A percentile compares a stretch with the other conserved stretches of the same genome.
Conservation (phyloP, 805 yeast genomes). For the Saccharomycodes ludwigii region DNA sequence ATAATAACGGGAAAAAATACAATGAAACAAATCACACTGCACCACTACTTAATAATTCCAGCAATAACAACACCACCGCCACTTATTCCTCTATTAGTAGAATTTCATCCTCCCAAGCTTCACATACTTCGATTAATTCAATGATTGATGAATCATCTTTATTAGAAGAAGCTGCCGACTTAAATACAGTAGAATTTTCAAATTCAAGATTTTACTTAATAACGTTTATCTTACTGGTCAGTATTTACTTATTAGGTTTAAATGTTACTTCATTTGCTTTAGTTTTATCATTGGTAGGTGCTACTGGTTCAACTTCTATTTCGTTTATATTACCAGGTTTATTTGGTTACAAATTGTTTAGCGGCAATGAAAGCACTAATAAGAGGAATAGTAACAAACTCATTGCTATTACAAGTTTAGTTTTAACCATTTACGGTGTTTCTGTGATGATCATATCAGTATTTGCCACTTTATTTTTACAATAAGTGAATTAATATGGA, state of each 20-base stretch:
- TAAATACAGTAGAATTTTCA: conserved; percentile 9
- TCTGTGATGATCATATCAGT: conserved; percentile 55
- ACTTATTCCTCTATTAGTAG: conserved; percentile 2
- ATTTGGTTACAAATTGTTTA: conserved; percentile 65
- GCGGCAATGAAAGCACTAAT: conserved; percentile 25
- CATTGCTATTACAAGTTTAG: conserved; percentile 31
- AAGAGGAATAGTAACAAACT: conserved; percentile 17
- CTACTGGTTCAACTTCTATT: conserved; percentile 86
- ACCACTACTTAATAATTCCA: conserved; percentile 1
- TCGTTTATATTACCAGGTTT: conserved; percentile 85
- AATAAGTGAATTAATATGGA: not conserved
- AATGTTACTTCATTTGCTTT: conserved; percentile 63
- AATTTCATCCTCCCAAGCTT: no score
- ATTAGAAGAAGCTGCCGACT: conserved; percentile 1
- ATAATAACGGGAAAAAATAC: not conserved
- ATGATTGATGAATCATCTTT: conserved; percentile 3
- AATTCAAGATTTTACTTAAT: conserved; percentile 18
- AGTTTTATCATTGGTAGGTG: conserved; percentile 79
- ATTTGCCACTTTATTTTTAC: not conserved
- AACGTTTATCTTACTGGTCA: conserved; percentile 32
- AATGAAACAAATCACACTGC: conserved; percentile 2
- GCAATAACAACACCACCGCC: conserved; percentile 1
- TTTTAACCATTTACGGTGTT: conserved; percentile 56
- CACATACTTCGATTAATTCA: not conserved
- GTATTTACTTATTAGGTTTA: conserved; percentile 54